Conservation (phyloP, 2,329 filamentous ascomycete genomes). For the Penicillium capsulatum region DNA sequence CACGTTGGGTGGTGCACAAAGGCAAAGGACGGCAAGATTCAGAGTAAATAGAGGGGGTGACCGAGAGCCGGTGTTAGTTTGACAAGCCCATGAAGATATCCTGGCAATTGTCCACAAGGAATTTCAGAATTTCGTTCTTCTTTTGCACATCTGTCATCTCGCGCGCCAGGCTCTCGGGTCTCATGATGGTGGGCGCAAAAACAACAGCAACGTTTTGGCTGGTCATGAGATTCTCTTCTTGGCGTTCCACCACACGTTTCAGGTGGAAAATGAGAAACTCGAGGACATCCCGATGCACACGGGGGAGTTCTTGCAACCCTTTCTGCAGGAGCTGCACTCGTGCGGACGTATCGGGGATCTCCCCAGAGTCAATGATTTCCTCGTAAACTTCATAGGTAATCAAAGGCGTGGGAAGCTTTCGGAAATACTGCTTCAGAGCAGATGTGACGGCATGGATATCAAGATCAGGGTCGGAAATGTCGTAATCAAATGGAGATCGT, state of each 20-base stretch:
- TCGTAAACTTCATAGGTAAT: slow-evolving; percentile 94
- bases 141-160: slow-evolving; percentile 95
- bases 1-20: not conserved
- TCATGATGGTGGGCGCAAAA: slow-evolving; percentile 96
- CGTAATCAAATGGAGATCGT: slow-evolving; percentile 67
- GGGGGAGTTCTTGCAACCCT: slow-evolving; percentile 73
- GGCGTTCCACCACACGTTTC: slow-evolving; percentile 74
- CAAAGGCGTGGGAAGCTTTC: slow-evolving; percentile 81
- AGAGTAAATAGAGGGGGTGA: not conserved
- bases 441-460: slow-evolving; percentile 97
- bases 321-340: slow-evolving; percentile 67
- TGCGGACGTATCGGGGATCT: slow-evolving; percentile 61
- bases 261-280: slow-evolving; percentile 95
- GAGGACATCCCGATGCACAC: slow-evolving; percentile 79
- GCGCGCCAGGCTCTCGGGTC: slow-evolving; percentile 79
- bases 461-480: slow-evolving; percentile 87
- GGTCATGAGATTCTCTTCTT: slow-evolving; percentile 90
- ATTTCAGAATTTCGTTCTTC: slow-evolving; percentile 89
- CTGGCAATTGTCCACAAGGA: slow-evolving; percentile 84
- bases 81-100: slow-evolving; percentile 62
- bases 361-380: slow-evolving; percentile 66
- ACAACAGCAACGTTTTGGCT: slow-evolving; percentile 94
- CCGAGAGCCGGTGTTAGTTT: slow-evolving; percentile 11
- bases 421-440: slow-evolving; percentile 95
- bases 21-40: not conserved